Conservation (phyloP, 2,329 filamentous ascomycete species). For the Trichoderma aggressivum region DNA sequence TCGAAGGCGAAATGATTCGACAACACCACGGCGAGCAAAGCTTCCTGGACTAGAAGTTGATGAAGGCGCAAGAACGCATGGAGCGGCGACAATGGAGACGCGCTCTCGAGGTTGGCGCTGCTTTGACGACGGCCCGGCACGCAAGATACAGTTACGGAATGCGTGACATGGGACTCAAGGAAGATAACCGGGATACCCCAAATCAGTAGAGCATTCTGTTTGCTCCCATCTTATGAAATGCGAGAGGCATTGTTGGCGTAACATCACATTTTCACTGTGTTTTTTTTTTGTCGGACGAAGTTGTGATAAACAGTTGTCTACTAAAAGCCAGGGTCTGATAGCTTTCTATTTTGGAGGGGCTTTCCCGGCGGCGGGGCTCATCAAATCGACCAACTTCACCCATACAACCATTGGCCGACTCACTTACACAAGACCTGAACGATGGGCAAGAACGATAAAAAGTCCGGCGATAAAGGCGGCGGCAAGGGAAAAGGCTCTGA, state of each 20-base stretch:
- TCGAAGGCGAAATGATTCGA: conserved; percentile 42
- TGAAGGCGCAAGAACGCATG: conserved; percentile 30
- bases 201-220: background rate
- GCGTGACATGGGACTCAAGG: background rate
- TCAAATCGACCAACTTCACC: background rate
- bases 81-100: conserved; percentile 29
- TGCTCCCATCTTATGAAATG: background rate
- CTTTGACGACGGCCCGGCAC: conserved; percentile 22
- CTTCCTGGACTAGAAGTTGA: conserved; percentile 42
- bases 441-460: conserved; percentile 43
- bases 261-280: background rate
- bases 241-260: background rate
- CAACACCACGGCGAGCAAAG: conserved; percentile 37
- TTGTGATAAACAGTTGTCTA: background rate
- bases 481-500: conserved; percentile 30
- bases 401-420: background rate
- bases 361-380: conserved; percentile 4
- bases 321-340: background rate
- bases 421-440: conserved; percentile 7
- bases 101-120: conserved; percentile 27
- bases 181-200: background rate
- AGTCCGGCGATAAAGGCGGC: conserved; percentile 38
- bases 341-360: conserved; percentile 5
- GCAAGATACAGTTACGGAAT: conserved; percentile 11
- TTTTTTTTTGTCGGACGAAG: background rate